Base-by-base conservation (phyloP, 345 rosid genomes). In the Sonneratia alba region DNA sequence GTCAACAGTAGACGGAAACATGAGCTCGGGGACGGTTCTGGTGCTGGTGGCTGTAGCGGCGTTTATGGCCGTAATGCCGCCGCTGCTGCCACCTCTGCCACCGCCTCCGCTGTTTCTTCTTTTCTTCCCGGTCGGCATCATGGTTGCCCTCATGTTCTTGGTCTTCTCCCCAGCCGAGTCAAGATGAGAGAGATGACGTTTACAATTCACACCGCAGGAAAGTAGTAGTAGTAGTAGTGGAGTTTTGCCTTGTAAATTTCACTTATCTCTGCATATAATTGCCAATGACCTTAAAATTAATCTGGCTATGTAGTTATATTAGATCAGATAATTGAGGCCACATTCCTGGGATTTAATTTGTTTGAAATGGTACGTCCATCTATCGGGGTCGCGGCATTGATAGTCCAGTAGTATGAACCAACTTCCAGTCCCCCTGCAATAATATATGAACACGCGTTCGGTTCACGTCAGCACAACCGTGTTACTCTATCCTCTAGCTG, bases 131-230 rank as follows among this genome's bases (percentile, higher is more conserved):
- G 77, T 87, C 7, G 91, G 91, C 48, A 77, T 88, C 45, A 83
- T 88, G 91, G 88, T 83, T 36, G 88, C 93, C 73, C 85, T 88
- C 19, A 62, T 86, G 83, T 73, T 88, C 80, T 73, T 88, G 77
- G 89, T 88, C 65, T 76, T 87, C 77, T 82, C 83, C 0, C 93
- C 91, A 2, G 24, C 85, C 11, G 7, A 8, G 43, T 40, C 43
- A 40, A 4, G 9, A 4, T 40, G 43, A 40, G 9, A 4, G 43
- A 4, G 84, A 77, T 36, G 75, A 57, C 15, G 71, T 66, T 49
- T 21, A 67, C n/a, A 8, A 4, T 40, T 40, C 0, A 40, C 43
- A 57, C 3, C 32, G 7, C 32, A n/a, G 10, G 32, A 22, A 22
- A 57, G 63, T 57, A n/a, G 43, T 40, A 40, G 32, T 40, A 40